phyloP scores from a whole-genome alignment of 2,329 filamentous ascomycete genomes.

The Cucurbitaria berberidis region DNA sequence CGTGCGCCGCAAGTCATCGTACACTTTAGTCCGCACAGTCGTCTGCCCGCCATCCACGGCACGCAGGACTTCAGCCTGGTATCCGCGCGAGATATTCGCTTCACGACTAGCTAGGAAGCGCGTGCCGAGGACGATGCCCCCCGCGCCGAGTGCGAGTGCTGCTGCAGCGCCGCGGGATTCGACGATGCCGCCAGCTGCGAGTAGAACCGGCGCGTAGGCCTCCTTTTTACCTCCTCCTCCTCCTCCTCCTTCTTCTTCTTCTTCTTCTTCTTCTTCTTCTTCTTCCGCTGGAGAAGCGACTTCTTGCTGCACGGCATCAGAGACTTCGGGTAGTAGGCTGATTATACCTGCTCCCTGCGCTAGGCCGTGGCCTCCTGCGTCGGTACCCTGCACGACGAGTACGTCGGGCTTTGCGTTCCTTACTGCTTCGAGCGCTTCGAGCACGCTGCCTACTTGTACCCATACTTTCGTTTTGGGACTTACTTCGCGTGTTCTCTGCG shows the following conservation, averaged over 20 bases:
- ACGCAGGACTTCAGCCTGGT: constrained; percentile 54
- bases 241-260: not conserved
- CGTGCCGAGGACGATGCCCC: constrained; percentile 67
- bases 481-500: constrained; percentile 34
- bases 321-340: constrained; percentile 64
- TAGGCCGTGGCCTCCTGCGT: constrained; percentile 70
- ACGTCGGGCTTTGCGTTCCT: constrained; percentile 59
- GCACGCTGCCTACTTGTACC: constrained; percentile 67
- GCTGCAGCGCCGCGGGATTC: constrained; percentile 64
- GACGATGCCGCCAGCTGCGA: constrained; percentile 67
- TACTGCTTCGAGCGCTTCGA: constrained; percentile 59
- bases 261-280: not conserved
- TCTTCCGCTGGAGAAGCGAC: constrained; percentile 27
- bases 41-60: constrained; percentile 58
- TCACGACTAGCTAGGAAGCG: constrained; percentile 64
- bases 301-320: constrained; percentile 52
- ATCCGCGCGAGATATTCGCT: constrained; percentile 55
- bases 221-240: too few species aligned
- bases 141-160: constrained; percentile 59
- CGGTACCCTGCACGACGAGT: constrained; percentile 67
- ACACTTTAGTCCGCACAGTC: constrained; percentile 59
- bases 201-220: constrained; percentile 46
- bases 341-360: constrained; percentile 61
- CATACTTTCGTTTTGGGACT: constrained; percentile 58
- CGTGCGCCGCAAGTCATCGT: constrained; percentile 62